Percentiles rank a stretch among this genome's conserved stretches.
Conservation (phyloP, 768 basidiomycete genomes). For the Tulasnella sp. region DNA sequence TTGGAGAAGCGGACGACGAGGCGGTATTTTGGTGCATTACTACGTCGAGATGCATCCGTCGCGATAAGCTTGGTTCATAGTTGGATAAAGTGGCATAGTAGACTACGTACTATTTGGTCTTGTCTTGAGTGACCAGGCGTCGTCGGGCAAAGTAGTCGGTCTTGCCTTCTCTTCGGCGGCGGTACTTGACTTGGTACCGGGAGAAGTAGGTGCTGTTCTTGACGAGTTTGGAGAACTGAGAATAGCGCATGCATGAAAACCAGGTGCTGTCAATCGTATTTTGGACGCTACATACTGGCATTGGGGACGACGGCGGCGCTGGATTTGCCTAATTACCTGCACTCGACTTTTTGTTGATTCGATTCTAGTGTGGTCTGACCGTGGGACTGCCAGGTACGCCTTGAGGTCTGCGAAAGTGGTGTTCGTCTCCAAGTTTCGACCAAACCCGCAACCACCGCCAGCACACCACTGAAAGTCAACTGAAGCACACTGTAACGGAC, state of each 20-base stretch:
- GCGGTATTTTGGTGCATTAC: constrained; percentile 95
- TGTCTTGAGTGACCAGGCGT: constrained; percentile 92
- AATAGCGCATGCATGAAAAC: background rate
- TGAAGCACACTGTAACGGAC: background rate
- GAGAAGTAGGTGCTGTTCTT: constrained; percentile 98
- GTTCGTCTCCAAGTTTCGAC: too few relatives aligned
- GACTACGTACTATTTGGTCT: constrained; percentile 89
- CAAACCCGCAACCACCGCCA: constrained; percentile 4
- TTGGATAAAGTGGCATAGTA: background rate
- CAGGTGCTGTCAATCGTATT: background rate
- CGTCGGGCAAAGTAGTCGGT: constrained; percentile 99
- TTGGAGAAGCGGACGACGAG: constrained; percentile 99
- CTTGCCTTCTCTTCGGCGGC: constrained; percentile 94
- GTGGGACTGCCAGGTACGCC: background rate
- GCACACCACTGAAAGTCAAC: background rate
- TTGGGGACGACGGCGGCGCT: constrained; percentile 1
- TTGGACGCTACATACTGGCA: background rate
- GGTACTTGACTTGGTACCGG: constrained; percentile 97
- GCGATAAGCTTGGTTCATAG: background rate
- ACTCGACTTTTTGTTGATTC: constrained; percentile 10
- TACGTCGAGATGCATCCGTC: constrained; percentile 23
- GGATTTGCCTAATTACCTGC: constrained; percentile 8
- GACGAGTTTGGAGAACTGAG: constrained; percentile 78
- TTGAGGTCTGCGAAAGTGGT: too few relatives aligned
- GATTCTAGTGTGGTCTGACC: background rate